Percentiles rank a stretch among this genome's conserved stretches.
These are phyloP conservation scores for Cotoneaster glaucophyllus DNA, from an alignment of 306 rosid genomes.

Conservation along the genomic window DNA sequence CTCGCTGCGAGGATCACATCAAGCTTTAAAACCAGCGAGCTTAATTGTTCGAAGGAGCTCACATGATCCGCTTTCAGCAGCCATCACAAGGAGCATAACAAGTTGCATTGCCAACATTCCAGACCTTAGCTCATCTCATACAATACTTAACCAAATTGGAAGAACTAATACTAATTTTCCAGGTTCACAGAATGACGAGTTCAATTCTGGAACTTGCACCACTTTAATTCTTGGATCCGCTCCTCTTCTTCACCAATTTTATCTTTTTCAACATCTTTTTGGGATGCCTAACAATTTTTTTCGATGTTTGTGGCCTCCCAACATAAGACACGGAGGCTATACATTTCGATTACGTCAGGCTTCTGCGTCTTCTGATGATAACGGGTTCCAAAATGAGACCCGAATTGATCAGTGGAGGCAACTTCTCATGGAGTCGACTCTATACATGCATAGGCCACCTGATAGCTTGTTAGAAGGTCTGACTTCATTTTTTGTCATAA, in stretches of 20 bases:
- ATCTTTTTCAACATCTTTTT: not conserved
- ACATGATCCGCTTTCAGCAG: not conserved
- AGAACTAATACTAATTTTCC: not conserved
- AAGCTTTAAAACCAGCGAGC: not conserved
- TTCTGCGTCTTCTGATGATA: conserved; percentile 5
- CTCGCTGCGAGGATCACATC: not conserved
- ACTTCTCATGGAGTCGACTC: conserved; percentile 13
- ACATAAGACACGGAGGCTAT: not conserved
- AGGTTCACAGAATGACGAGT: not conserved
- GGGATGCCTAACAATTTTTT: not conserved
- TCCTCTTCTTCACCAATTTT: not conserved
- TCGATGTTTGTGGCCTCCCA: not conserved
- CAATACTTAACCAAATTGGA: not conserved
- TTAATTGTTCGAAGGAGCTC: not conserved
- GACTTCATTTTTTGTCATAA: not conserved
- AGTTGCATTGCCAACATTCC: conserved; percentile 3
- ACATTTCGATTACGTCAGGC: not conserved
- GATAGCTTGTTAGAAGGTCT: conserved; percentile 5
- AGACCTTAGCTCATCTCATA: not conserved
- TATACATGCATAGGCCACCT: conserved; percentile 1
- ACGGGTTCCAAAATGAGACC: not conserved
- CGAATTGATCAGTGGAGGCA: conserved; percentile 8
- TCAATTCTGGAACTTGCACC: not conserved
- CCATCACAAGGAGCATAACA: not conserved
- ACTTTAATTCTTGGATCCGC: conserved; percentile 7